Conservation (phyloP, 2,329 filamentous ascomycete genomes). For the Aotearoamyces nothofagi region DNA sequence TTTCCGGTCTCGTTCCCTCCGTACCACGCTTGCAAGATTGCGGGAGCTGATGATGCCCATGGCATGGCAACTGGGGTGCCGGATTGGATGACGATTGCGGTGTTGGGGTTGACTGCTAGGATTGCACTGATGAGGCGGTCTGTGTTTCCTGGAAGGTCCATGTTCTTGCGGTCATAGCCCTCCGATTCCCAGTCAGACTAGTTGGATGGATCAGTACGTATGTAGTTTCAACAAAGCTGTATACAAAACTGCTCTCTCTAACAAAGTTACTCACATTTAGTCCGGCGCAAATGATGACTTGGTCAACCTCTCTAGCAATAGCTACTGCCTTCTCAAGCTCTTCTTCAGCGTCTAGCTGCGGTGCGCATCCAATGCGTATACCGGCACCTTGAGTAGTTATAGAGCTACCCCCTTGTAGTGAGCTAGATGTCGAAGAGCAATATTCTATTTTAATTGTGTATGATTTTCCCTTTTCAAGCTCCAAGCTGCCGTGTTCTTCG, state of each 20-base stretch:
- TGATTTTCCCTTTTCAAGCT: constrained; percentile 8
- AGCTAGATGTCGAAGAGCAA: constrained; percentile 39
- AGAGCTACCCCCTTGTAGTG: constrained; percentile 28
- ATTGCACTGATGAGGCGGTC: constrained; percentile 50
- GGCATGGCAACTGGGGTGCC: constrained; percentile 57
- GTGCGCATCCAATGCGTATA: constrained; percentile 44
- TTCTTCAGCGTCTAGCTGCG: constrained; percentile 36
- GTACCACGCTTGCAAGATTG: constrained; percentile 58
- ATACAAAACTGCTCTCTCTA: too few relatives aligned
- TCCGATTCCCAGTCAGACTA: constrained; percentile 67
- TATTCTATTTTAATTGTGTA: constrained; percentile 23
- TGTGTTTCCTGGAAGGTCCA: constrained; percentile 44
- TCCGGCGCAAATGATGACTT: constrained; percentile 62
- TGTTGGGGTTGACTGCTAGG: constrained; percentile 44
- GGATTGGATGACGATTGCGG: constrained; percentile 54
- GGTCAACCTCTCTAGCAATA: constrained; percentile 51
- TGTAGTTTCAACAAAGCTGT: too few relatives aligned
- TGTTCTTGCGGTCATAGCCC: constrained; percentile 29
- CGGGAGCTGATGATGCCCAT: constrained; percentile 48
- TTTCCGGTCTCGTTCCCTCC: constrained; percentile 57
- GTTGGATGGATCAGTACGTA: too few relatives aligned
- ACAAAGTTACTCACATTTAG: constrained; percentile 46
- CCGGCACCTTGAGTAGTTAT: constrained; percentile 38
- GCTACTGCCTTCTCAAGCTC: constrained; percentile 51
- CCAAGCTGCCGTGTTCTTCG: constrained; percentile 12